A percentile compares a stretch with the other conserved stretches of the same genome.
phyloP scores from a whole-genome alignment of 1,284 basidiomycete species.

The Leccinum griseonigrum region DNA sequence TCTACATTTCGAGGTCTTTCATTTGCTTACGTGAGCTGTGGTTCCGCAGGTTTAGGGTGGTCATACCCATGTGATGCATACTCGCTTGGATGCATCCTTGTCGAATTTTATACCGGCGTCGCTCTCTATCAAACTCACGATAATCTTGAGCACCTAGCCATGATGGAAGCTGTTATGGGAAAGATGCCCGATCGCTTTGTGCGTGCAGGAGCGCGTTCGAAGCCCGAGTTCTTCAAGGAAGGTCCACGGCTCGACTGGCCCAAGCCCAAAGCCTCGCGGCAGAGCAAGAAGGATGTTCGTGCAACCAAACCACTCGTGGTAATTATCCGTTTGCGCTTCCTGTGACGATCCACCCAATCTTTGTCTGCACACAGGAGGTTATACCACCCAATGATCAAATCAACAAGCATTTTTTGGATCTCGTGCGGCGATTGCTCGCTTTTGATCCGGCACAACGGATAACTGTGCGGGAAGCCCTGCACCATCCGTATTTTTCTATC shows the following conservation, averaged over 20 bases:
- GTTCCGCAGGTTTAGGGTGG: constrained; percentile 83
- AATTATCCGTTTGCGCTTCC: constrained; percentile 26
- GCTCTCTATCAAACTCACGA: constrained; percentile 99
- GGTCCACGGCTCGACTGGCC: constrained; percentile 88
- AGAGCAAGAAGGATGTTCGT: constrained; percentile 93
- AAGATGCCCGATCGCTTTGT: constrained; percentile 89
- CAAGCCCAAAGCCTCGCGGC: constrained; percentile 79
- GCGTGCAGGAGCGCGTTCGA: constrained; percentile 66
- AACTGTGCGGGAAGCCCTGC: constrained; percentile 82
- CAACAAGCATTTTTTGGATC: constrained; percentile 82
- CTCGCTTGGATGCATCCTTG: constrained; percentile 97
- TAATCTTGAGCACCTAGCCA: constrained; percentile 98
- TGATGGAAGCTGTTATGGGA: constrained; percentile 99
- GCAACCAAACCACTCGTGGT: constrained; percentile 80
- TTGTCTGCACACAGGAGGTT: constrained; percentile 60
- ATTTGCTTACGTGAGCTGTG: constrained; percentile 14
- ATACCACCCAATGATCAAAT: constrained; percentile 71
- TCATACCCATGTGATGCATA: constrained; percentile 98
- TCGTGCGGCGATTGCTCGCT: constrained; percentile 83
- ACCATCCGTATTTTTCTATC: constrained; percentile 81
- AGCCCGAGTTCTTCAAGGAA: constrained; percentile 93
- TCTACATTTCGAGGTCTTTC: background rate
- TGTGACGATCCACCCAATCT: constrained; percentile 13
- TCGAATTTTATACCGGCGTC: constrained; percentile 97
- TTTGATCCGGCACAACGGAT: constrained; percentile 91